phyloP scores from a whole-genome alignment of 2,329 filamentous ascomycete genomes.

The Verticillium tricorpus region DNA sequence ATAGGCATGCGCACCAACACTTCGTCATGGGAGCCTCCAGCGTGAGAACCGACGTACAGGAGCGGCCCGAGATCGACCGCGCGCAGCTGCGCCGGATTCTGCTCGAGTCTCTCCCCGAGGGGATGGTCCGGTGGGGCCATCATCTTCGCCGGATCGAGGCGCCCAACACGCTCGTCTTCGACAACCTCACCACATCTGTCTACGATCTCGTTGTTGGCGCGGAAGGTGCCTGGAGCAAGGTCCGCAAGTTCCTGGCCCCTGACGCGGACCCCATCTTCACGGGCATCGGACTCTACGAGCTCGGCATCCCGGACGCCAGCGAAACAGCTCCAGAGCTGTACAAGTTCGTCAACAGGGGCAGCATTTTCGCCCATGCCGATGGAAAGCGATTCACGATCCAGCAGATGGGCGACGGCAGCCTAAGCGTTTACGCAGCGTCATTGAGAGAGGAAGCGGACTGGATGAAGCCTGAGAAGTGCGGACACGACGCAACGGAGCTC shows the following conservation, averaged over 20 bases:
- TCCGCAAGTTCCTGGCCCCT: conserved; percentile 27
- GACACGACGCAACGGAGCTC: conserved; percentile 36
- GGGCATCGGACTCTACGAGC: conserved; percentile 37
- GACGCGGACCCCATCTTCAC: conserved; percentile 38
- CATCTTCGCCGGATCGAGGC: conserved; percentile 34
- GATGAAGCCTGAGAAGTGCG: conserved; percentile 31
- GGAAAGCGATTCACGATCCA: conserved; percentile 33
- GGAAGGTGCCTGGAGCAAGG: conserved; percentile 33
- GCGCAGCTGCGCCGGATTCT: conserved; percentile 37
- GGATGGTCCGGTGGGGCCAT: conserved; percentile 40
- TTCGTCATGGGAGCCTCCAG: conserved; percentile 21
- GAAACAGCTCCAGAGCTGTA: conserved; percentile 35
- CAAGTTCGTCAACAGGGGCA: conserved; percentile 42
- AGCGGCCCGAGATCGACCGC: conserved; percentile 51
- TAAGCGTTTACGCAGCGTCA: conserved; percentile 33
- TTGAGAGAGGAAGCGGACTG: conserved; percentile 33
- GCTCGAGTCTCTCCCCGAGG: conserved; percentile 37
- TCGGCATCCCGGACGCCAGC: conserved; percentile 36
- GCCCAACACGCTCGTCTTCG: conserved; percentile 31
- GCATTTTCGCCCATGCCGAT: conserved; percentile 37
- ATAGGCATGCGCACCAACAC: conserved; percentile 31
- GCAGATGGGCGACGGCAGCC: conserved; percentile 42
- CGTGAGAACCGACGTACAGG: conserved; percentile 21
- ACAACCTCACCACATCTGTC: conserved; percentile 24
- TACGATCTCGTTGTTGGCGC: conserved; percentile 35